A percentile compares a stretch with the other conserved stretches of the same genome.
Conservation (phyloP, 2,329 filamentous ascomycete genomes). For the Fusarium decemcellulare region DNA sequence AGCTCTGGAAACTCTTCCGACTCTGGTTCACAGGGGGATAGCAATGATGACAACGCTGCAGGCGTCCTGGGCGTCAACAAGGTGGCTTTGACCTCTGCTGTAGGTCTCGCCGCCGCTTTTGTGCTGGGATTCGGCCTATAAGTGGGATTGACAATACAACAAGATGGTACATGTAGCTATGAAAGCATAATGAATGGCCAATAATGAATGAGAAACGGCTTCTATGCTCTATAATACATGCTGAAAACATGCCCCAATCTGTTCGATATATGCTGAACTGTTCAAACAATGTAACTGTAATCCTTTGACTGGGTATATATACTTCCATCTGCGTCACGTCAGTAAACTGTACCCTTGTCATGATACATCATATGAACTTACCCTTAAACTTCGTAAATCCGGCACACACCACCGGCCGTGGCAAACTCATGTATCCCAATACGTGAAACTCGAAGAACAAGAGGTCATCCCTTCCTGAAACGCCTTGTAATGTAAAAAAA, state of each 20-base stretch:
- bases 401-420: slow-evolving; percentile 20
- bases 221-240: slow-evolving; percentile 36
- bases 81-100: slow-evolving; percentile 51
- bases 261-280: slow-evolving; percentile 6
- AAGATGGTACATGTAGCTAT: slow-evolving; percentile 13
- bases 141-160: slow-evolving; percentile 13
- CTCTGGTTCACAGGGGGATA: slow-evolving; percentile 25
- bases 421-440: slow-evolving; percentile 25
- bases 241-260: slow-evolving; percentile 9
- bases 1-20: slow-evolving; percentile 34
- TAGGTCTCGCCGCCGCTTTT: slow-evolving; percentile 57
- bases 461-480: slow-evolving; percentile 17
- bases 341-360: slow-evolving; percentile 8
- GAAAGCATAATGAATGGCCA: slow-evolving; percentile 18
- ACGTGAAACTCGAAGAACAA: slow-evolving; percentile 27
- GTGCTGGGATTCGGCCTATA: slow-evolving; percentile 55
- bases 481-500: neutral
- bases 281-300: slow-evolving; percentile 16
- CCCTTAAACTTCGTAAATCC: slow-evolving; percentile 35
- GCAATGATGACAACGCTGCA: slow-evolving; percentile 42
- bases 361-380: slow-evolving; percentile 22
- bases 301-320: slow-evolving; percentile 35
- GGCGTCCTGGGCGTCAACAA: slow-evolving; percentile 42
- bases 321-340: slow-evolving; percentile 37
- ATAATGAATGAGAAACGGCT: slow-evolving; percentile 11